phyloP scores from a whole-genome alignment of 768 basidiomycete species.

The Tulasnella sp. region DNA sequence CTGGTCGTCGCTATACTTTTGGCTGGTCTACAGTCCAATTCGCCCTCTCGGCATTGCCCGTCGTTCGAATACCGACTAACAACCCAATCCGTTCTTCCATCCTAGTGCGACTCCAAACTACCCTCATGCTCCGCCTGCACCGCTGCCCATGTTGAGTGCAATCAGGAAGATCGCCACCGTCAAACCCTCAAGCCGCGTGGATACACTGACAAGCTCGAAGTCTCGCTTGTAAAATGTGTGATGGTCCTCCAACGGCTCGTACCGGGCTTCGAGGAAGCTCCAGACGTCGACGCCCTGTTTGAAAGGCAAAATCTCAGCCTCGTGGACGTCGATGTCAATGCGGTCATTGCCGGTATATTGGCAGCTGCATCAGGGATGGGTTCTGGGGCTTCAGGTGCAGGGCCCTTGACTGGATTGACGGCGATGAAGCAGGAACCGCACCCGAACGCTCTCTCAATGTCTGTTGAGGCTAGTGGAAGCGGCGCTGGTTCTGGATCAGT shows the following conservation, averaged over 20 bases:
- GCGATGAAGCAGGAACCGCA: slow-evolving; percentile 8
- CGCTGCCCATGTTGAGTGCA: slow-evolving; percentile 64
- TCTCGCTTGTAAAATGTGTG: slow-evolving; percentile 65
- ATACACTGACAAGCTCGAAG: slow-evolving; percentile 72
- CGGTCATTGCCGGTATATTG: slow-evolving; percentile 9
- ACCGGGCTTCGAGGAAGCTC: slow-evolving; percentile 51
- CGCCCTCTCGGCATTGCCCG: slow-evolving; percentile 18
- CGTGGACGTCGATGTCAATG: slow-evolving; percentile 1
- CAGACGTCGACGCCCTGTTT: slow-evolving; percentile 50
- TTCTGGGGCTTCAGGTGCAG: neutral
- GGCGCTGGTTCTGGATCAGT: slow-evolving; percentile 29
- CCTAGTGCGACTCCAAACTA: slow-evolving; percentile 81
- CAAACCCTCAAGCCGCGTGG: slow-evolving; percentile 79
- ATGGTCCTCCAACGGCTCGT: slow-evolving; percentile 63
- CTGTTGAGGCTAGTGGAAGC: slow-evolving; percentile 27
- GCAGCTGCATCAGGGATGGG: neutral
- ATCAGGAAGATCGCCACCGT: slow-evolving; percentile 80
- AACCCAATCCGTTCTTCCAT: slow-evolving; percentile 6
- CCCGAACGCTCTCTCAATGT: neutral
- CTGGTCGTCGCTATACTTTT: no score
- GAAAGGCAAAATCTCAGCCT: slow-evolving; percentile 20
- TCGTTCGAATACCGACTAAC: neutral
- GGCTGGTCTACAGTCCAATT: slow-evolving; percentile 24
- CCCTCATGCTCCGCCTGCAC: slow-evolving; percentile 78
- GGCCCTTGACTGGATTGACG: neutral